Conservation (phyloP, 495 filamentous ascomycete species). For the Aspergillus carlsbadensis region DNA sequence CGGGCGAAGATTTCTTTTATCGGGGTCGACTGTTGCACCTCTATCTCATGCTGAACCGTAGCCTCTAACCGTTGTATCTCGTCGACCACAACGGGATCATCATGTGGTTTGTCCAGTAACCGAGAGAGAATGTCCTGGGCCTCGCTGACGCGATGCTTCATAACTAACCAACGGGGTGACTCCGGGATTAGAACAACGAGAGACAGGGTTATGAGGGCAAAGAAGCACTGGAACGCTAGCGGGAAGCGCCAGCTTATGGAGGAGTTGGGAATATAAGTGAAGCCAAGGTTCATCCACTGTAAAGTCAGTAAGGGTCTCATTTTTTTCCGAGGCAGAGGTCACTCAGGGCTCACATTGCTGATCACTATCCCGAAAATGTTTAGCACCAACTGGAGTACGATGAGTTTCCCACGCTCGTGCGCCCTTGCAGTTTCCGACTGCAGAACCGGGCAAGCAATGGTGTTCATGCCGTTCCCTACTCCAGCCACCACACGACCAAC, state of each 20-base stretch:
- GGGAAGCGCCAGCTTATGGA: neutral
- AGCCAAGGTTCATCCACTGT: too few species aligned
- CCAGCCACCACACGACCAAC: constrained; percentile 53
- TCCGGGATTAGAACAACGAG: neutral
- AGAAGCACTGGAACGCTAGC: neutral
- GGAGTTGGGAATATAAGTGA: too few species aligned
- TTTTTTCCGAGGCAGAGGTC: too few species aligned
- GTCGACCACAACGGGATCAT: too few species aligned
- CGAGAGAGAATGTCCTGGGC: neutral
- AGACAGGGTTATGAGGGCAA: neutral
- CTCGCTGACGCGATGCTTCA: neutral
- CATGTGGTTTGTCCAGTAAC: too few species aligned
- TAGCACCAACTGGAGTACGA: neutral
- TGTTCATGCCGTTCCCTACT: constrained; percentile 41
- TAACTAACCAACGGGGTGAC: neutral
- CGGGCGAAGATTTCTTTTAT: too few species aligned
- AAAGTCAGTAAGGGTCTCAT: too few species aligned
- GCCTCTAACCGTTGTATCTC: too few species aligned
- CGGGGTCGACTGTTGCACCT: too few species aligned
- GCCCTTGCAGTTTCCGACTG: constrained; percentile 31
- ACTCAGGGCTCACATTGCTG: neutral
- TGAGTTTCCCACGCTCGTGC: neutral
- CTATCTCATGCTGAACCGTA: too few species aligned
- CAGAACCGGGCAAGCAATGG: constrained; percentile 44
- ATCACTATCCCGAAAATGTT: neutral